Evolutionary conservation across 805 yeast genomes (phyloP), one percentile per base, ranked within the genome.

Genomic region (Barnettozyma salicaria): DNA sequence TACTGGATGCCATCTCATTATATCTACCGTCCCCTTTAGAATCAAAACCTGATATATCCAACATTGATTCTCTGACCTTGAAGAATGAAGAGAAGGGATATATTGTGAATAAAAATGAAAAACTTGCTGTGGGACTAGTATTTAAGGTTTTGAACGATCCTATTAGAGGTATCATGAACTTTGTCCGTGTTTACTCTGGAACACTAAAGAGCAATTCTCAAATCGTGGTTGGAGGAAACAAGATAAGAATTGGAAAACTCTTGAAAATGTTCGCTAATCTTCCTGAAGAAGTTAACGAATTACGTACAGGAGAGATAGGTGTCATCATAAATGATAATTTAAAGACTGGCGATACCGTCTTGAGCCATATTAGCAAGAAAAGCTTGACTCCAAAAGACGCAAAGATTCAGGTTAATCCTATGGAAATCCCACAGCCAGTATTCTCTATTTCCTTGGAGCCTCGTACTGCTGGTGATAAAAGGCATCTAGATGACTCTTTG

Each of bases 91-190:
- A 52, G 5, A 55, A 50, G 10, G 86, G 86, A 0, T 58, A 74
- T 19, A 52, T 76, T 4, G 53, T 82, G 22, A 73, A 76, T 52
- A 64, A 70, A 22, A 75, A 76, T 48, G 69, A 73, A n/a, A 69
- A 77, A 18, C 54, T 84, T 18, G 70, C 86, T 4, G 70, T 87
- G 6, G 89, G 95, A 1, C 65, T 90, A 27, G 97, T 96, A 2
- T 92, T 92, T 64, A 92, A 92, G 57, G 96, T 90, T 5, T 72
- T 83, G 34, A 80, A 89, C 4, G 96, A 92, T 56, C 82, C 86
- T 3, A 77, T 77, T 16, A 70, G 88, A 43, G 96, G 96, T 1
- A 68, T 78, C 1, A 76, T 89, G 80, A 80, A 85, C 6, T 92
- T 80, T 56, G 79, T 90, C 19, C 67, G 98, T 39, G 92, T 92